Evolutionary conservation across 768 basidiomycete genomes (phyloP), one percentile per base, ranked within the genome.

Genomic region (Suillus weaverae): DNA sequence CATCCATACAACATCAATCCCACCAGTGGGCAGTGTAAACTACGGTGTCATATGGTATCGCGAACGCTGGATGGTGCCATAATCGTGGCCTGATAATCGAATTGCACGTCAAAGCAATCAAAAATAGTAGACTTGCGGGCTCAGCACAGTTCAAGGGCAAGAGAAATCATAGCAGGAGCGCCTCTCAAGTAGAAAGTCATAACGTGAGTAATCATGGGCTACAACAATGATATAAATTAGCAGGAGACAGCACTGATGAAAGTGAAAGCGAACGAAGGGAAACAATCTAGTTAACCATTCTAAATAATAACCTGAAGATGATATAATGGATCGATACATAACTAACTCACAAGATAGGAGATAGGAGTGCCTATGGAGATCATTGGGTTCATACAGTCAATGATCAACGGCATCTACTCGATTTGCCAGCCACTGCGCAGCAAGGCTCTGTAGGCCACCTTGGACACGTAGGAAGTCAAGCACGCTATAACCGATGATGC

Each of bases 401-500:
- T 65, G 60, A 1, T 69, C 69, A 3, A 39, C 22, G 38, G 61
- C 48, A 32, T 64, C 51, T 3, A 76, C 44, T 33, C 67, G 70
- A 43, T 59, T 62, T 30, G 84, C 82, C 53, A 88, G 70, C 86
- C 86, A 88, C 41, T 77, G 75, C n/a, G 76, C 71, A 6, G 85
- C 46, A 18, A 48, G 30, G 50, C 51, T 67, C 14, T 67, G 61
- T 22, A 57, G 75, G 33, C 80, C 66, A 67, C 81, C 79, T 53
- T 73, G 73, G 30, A 65, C 67, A 26, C 75, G 78, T 41, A 92
- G 75, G 30, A 79, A 78, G 38, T 88, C 82, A 39, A 87, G 75
- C 46, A 91, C 79, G 30, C 83, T 83, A 70, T 83, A 81, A 4
- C 83, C 87, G 56, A 92, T 85, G 5, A 83, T 77, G 26, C 76